phyloP scores from a whole-genome alignment of 306 rosid genomes.

The Cucurbita ficifolia region DNA sequence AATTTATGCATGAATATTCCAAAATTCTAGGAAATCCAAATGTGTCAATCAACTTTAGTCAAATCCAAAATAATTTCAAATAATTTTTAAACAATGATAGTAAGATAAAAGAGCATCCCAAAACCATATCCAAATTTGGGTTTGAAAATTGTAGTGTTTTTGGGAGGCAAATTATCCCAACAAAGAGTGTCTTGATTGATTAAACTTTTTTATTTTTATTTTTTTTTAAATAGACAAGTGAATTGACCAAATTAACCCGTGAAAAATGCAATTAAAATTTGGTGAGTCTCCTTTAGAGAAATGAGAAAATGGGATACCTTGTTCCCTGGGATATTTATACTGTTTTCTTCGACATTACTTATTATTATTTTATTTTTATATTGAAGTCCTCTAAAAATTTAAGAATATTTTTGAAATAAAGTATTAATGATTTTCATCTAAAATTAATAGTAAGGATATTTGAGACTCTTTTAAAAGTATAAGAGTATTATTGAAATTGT shows the following conservation, averaged over 20 bases:
- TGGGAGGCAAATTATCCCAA: constrained; percentile 26
- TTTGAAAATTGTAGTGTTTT: not conserved
- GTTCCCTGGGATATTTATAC: too few species aligned
- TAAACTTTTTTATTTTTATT: not conserved
- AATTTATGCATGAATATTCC: not conserved
- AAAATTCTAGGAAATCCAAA: not conserved
- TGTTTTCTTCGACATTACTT: constrained; percentile 26
- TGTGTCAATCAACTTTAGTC: not conserved
- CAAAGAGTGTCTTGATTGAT: constrained; percentile 12
- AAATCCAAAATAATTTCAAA: not conserved
- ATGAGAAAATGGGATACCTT: constrained; percentile 39
- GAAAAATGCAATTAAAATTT: constrained; percentile 2
- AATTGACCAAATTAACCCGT: constrained; percentile 15
- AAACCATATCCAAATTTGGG: not conserved
- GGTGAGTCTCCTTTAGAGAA: constrained; percentile 13
- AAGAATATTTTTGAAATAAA: too few species aligned
- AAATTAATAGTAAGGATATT: too few species aligned
- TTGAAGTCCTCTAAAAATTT: too few species aligned
- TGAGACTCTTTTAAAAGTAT: too few species aligned
- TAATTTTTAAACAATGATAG: not conserved
- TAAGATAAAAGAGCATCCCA: not conserved
- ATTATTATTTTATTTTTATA: not conserved
- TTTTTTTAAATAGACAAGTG: not conserved
- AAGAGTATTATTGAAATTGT: too few species aligned
- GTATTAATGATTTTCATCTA: too few species aligned